Evolutionary conservation across 345 rosid genomes (phyloP), one percentile per base, ranked within the genome.

Genomic region (Melastoma malabathricum): DNA sequence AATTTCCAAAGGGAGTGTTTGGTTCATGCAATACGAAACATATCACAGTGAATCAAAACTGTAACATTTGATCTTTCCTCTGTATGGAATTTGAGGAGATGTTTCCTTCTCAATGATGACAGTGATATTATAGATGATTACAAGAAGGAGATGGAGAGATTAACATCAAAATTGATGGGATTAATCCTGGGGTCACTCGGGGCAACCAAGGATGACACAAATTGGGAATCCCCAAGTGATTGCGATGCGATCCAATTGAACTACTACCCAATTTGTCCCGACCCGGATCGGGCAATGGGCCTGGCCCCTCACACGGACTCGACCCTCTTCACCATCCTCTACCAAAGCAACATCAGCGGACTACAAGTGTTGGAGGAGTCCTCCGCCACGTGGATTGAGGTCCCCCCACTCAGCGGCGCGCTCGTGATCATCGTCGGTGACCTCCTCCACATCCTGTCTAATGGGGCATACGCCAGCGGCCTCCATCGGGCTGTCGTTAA

Each of bases 241-340:
- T 47, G 48, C 3, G 61, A 70, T 10, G 74, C 62, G 15, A 13
- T 75, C 1, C 81, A 75, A 54, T 39, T 75, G 64, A 75, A 71
- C 50, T 57, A 72, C 64, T 75, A 75, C 50, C 80, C 80, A 15
- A 64, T 62, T 60, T 75, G 80, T 52, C 80, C 80, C 1, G 72
- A 75, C 48, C 80, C 80, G 15, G 72, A 71, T 31, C 53, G 48
- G 50, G 80, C 77, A 25, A 75, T 71, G 80, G 80, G 80, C 56
- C 69, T 75, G 1, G 76, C 72, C 13, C 72, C 77, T 18, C 80
- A 75, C 61, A 75, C 80, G 0, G 80, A 75, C 50, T 71, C 80
- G 2, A 54, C 77, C 0, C 61, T 75, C 13, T 55, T 75, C 52
- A 71, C 77, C 43, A 65, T 75, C 50, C 67, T 75, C 1, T 22